These are phyloP conservation scores for Kalmanozyma brasiliensis DNA, from an alignment of 1,284 basidiomycete genomes.

Conservation along the genomic window DNA sequence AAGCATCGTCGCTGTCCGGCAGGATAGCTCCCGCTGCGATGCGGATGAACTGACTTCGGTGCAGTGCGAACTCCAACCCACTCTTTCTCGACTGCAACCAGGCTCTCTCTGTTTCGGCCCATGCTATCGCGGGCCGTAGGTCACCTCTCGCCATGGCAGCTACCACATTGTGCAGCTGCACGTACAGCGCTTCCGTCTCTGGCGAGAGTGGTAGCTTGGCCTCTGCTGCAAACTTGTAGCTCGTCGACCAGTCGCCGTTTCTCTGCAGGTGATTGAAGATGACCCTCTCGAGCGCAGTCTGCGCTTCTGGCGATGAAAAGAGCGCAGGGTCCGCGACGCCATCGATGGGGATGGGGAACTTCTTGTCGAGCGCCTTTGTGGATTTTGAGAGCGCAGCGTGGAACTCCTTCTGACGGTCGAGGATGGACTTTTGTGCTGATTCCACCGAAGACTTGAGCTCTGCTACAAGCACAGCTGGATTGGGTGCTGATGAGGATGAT, in stretches of 20 bases:
- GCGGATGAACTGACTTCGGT: conserved; percentile 56
- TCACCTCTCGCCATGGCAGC: conserved; percentile 43
- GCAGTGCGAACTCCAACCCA: conserved; percentile 57
- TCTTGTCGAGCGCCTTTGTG: conserved; percentile 57
- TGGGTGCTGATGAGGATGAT: conserved; percentile 8
- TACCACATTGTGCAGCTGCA: conserved; percentile 30
- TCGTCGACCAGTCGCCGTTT: conserved; percentile 51
- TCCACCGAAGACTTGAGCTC: conserved; percentile 46
- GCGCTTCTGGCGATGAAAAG: conserved; percentile 44
- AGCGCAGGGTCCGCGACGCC: conserved; percentile 53
- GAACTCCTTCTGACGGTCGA: conserved; percentile 57
- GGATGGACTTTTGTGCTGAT: conserved; percentile 44
- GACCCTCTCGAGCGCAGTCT: conserved; percentile 50
- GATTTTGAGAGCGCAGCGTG: conserved; percentile 56
- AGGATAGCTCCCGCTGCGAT: conserved; percentile 47
- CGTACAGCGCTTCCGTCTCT: conserved; percentile 14
- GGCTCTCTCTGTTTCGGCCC: conserved; percentile 43
- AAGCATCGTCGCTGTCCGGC: conserved; percentile 6
- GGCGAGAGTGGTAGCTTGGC: conserved; percentile 22
- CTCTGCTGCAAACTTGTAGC: conserved; percentile 45
- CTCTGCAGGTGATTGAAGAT: conserved; percentile 59
- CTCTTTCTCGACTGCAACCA: conserved; percentile 48
- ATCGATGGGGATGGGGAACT: conserved; percentile 56
- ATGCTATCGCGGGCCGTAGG: conserved; percentile 53
- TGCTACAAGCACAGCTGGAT: conserved; percentile 20